Conservation (phyloP, 176 grass and related monocot species). For the Avena eriantha region DNA sequence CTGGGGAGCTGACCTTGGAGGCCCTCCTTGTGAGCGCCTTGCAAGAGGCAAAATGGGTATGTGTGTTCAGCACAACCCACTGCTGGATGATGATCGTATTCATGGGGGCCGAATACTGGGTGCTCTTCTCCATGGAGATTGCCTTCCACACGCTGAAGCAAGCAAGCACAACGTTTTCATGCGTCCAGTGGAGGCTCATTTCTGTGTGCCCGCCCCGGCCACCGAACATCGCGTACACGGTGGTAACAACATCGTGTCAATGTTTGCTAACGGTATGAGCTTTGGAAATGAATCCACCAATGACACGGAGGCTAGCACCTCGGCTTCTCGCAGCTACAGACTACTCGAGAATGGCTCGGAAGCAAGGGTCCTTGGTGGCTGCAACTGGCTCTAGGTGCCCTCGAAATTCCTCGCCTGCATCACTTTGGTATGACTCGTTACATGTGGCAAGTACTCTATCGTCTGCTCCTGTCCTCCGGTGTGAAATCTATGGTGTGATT, state of each 20-base stretch:
- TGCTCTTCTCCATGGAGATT: constrained; percentile 29
- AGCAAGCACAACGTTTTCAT: constrained; percentile 34
- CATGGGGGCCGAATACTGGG: constrained; percentile 44
- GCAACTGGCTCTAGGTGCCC: constrained; percentile 50
- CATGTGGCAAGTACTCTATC: constrained; percentile 11
- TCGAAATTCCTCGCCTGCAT: background rate
- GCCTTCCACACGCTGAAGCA: constrained; percentile 16
- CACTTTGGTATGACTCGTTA: background rate
- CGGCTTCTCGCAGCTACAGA: constrained; percentile 29
- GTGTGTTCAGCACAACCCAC: constrained; percentile 53
- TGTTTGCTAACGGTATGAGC: constrained; percentile 47
- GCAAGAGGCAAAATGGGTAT: constrained; percentile 66
- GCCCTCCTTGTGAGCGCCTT: constrained; percentile 59
- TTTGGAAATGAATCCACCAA: constrained; percentile 25
- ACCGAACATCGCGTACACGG: constrained; percentile 75
- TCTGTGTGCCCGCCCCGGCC: background rate
- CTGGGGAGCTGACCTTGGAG: constrained; percentile 50
- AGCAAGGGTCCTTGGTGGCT: background rate
- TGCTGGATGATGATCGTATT: constrained; percentile 57
- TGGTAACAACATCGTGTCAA: constrained; percentile 50
- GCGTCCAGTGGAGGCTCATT: constrained; percentile 15
- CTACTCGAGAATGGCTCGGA: background rate
- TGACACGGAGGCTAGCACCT: background rate
- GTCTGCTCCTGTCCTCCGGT: constrained; percentile 5
- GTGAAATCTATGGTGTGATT: constrained; percentile 26